Base-by-base conservation (phyloP, 1,284 basidiomycete species). In the Puccinia polysora region DNA sequence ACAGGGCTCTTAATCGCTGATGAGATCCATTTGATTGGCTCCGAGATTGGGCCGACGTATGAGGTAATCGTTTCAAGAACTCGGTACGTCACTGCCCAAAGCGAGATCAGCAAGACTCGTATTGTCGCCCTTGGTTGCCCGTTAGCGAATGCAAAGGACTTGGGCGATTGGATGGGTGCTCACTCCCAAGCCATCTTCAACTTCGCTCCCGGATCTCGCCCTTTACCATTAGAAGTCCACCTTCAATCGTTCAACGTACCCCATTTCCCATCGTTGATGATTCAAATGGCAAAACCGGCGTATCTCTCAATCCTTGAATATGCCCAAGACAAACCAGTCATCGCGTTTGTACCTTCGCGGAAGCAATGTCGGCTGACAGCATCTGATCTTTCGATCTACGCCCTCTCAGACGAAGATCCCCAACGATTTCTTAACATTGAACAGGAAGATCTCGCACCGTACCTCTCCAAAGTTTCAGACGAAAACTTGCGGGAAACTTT, bases 221-320 rank as follows among this genome's bases (percentile, higher is more conserved):
- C 93, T 1, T 83, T 97, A 2, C 94, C 97, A 74, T 89, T 98
- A 86, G 94, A 98, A 76, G 95, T 98, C 59, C 95, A 98, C 78
- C 82, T 98, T 7, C 95, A 97, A 79, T 92, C 89, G 56, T 98
- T 97, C 84, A 87, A 86, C 55, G 91, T 96, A 52, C 91, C 94
- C 10, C 96, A 98, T 78, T 97, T 96, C 86, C 94, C 96, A 0
- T 96, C 91, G 0, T 83, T 98, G 68, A 98, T 99, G 95, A 90
- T 98, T 73, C 86, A 93, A 38, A 98, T 98, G 96, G 95, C 94
- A 30, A 98, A 98, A 80, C 96, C 95, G 0, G 91, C 94, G 0
- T 98, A 97, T 79, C 85, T 98, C 15, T 88, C 94, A 32, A 91
- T 97, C 76, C 83, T 88, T 50, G 95, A 99, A 79, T 88, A 95